Percentiles rank a stretch among this genome's conserved stretches.
These are phyloP conservation scores for Chaetomidium leptoderma DNA, from an alignment of 495 filamentous ascomycete species.

Conservation along the genomic window DNA sequence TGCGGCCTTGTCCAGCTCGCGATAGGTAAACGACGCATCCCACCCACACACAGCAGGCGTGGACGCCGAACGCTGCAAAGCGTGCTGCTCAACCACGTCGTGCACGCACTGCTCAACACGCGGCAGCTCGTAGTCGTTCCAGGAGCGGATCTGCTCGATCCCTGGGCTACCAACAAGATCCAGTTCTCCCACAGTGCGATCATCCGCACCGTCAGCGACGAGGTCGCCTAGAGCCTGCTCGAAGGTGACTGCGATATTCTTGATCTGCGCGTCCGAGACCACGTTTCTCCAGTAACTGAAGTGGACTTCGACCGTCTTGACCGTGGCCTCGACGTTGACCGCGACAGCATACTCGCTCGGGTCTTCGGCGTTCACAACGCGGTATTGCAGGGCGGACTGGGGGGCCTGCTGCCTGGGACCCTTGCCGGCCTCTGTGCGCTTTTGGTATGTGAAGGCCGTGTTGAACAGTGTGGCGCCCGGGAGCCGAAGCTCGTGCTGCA, in stretches of 20 bases:
- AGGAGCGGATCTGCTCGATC: conserved; percentile 15
- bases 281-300: conserved; percentile 54
- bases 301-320: conserved; percentile 42
- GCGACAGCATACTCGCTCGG: conserved; percentile 54
- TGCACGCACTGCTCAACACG: conserved; percentile 40
- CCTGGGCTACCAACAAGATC: conserved; percentile 14
- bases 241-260: conserved; percentile 48
- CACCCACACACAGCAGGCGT: conserved; percentile 3
- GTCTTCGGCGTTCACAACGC: conserved; percentile 41
- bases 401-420: not conserved
- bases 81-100: conserved; percentile 44
- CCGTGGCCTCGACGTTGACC: conserved; percentile 52
- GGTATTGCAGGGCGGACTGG: conserved; percentile 18
- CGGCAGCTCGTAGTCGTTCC: conserved; percentile 23
- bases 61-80: conserved; percentile 34
- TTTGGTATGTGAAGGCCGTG: conserved; percentile 27
- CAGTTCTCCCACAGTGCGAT: conserved; percentile 23
- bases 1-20: conserved; percentile 1
- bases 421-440: not conserved
- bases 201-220: conserved; percentile 14
- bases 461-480: conserved; percentile 3
- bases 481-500: conserved; percentile 6
- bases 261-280: conserved; percentile 39
- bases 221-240: conserved; percentile 44
- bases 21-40: not conserved